Conservation (phyloP, 805 yeast species). For the Pichia insulana region DNA sequence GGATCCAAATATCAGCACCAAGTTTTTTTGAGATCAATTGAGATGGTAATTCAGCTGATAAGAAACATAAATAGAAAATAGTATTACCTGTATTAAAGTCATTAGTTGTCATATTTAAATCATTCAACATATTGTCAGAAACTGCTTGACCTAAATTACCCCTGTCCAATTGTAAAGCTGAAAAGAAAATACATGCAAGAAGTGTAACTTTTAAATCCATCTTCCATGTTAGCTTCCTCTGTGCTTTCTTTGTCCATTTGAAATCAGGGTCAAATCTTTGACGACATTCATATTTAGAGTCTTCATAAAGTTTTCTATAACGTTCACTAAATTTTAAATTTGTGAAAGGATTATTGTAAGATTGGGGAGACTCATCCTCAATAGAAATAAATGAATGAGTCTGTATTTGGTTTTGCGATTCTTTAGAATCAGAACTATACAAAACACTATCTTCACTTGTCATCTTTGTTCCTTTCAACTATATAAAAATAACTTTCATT, state of each 20-base stretch:
- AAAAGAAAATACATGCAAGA: slow-evolving; percentile 52
- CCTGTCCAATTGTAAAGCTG: slow-evolving; percentile 51
- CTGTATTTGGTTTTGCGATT: background rate
- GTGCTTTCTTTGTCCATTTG: slow-evolving; percentile 47
- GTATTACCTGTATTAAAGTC: slow-evolving; percentile 55
- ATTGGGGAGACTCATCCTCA: slow-evolving; percentile 6
- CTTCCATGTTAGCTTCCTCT: slow-evolving; percentile 38
- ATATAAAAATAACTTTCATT: too few relatives aligned
- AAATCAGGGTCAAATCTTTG: slow-evolving; percentile 49
- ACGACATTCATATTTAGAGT: slow-evolving; percentile 45
- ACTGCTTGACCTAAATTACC: slow-evolving; percentile 46
- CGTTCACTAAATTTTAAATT: slow-evolving; percentile 41
- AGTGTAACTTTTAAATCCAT: slow-evolving; percentile 48
- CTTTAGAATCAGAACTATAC: background rate
- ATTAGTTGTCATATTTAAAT: slow-evolving; percentile 44
- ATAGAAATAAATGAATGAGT: background rate
- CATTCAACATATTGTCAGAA: slow-evolving; percentile 46
- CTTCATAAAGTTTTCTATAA: slow-evolving; percentile 39
- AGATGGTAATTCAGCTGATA: slow-evolving; percentile 55
- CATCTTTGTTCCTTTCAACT: too few relatives aligned
- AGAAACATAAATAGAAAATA: slow-evolving; percentile 42
- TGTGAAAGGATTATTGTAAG: slow-evolving; percentile 27
- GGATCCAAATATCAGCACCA: slow-evolving; percentile 59
- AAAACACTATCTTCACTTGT: background rate
- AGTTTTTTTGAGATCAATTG: slow-evolving; percentile 54